phyloP scores from a whole-genome alignment of 2,329 filamentous ascomycete genomes.

The Calonectria naviculata region DNA sequence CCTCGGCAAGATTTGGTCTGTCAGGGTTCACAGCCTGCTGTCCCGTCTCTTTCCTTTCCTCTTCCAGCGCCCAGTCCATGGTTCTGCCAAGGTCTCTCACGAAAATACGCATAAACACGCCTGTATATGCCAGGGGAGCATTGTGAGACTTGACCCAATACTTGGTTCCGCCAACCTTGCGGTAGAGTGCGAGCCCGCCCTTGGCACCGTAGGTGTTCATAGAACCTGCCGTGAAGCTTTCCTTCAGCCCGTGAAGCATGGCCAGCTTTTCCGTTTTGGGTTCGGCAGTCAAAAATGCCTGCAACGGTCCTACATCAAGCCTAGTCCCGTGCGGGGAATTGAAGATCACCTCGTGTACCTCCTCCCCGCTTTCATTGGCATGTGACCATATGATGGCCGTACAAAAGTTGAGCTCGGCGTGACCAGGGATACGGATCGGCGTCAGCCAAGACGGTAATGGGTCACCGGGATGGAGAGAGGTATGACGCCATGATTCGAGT shows the following conservation, averaged over 20 bases:
- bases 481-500: conserved; percentile 24
- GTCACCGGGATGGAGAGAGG: conserved; percentile 32
- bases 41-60: conserved; percentile 18
- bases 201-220: conserved; percentile 28
- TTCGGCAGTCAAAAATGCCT: conserved; percentile 31
- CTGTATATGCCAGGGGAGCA: conserved; percentile 23
- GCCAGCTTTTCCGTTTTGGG: conserved; percentile 36
- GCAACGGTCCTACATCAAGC: conserved; percentile 25
- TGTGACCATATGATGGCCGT: conserved; percentile 37
- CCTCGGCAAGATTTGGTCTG: conserved; percentile 17
- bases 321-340: conserved; percentile 34
- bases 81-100: conserved; percentile 28
- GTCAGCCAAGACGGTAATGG: conserved; percentile 36
- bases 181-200: conserved; percentile 30
- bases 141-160: conserved; percentile 36
- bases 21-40: not conserved
- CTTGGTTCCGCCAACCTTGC: conserved; percentile 31
- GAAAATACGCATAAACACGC: conserved; percentile 29
- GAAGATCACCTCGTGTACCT: conserved; percentile 34
- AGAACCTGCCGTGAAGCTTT: conserved; percentile 19
- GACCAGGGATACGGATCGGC: conserved; percentile 29
- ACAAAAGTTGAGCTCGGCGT: conserved; percentile 31
- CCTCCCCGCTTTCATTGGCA: not conserved
- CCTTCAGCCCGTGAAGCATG: conserved; percentile 39
- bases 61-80: conserved; percentile 31